These are phyloP conservation scores for Microcos paniculata DNA, from an alignment of 345 rosid species.

Conservation along the genomic window DNA sequence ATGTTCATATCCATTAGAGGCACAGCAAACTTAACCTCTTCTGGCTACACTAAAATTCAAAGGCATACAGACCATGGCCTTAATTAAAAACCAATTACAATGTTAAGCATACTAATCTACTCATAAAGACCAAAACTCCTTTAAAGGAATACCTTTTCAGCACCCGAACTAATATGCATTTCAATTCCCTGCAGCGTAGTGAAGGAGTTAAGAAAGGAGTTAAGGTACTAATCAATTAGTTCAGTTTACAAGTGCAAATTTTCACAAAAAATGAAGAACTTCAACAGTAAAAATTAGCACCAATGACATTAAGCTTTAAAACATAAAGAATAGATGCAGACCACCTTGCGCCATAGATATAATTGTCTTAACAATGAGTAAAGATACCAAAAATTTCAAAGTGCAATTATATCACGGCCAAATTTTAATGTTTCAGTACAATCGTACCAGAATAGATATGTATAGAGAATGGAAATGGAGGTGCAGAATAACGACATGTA, in stretches of 20 bases:
- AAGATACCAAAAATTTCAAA: background rate
- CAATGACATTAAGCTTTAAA: background rate
- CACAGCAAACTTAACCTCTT: slow-evolving; percentile 91
- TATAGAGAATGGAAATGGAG: background rate
- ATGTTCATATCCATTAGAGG: slow-evolving; percentile 80
- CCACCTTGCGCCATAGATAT: background rate
- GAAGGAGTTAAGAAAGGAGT: slow-evolving; percentile 1
- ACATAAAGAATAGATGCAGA: background rate
- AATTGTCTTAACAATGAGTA: background rate
- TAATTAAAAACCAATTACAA: slow-evolving; percentile 14
- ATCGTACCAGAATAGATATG: background rate
- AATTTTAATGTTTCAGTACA: background rate
- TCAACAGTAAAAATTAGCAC: background rate
- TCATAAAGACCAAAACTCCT: slow-evolving; percentile 13
- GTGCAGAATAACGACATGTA: background rate
- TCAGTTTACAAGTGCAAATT: background rate
- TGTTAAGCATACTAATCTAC: background rate
- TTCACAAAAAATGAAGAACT: background rate
- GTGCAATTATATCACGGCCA: background rate
- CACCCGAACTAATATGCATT: slow-evolving; percentile 73
- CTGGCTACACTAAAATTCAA: slow-evolving; percentile 77
- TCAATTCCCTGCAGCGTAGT: slow-evolving; percentile 75
- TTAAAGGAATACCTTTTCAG: slow-evolving; percentile 73
- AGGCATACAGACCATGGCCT: slow-evolving; percentile 46
- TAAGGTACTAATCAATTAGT: slow-evolving; percentile 1